phyloP scores from a whole-genome alignment of 2,329 filamentous ascomycete genomes.

The Colletotrichum neosansevieriae region DNA sequence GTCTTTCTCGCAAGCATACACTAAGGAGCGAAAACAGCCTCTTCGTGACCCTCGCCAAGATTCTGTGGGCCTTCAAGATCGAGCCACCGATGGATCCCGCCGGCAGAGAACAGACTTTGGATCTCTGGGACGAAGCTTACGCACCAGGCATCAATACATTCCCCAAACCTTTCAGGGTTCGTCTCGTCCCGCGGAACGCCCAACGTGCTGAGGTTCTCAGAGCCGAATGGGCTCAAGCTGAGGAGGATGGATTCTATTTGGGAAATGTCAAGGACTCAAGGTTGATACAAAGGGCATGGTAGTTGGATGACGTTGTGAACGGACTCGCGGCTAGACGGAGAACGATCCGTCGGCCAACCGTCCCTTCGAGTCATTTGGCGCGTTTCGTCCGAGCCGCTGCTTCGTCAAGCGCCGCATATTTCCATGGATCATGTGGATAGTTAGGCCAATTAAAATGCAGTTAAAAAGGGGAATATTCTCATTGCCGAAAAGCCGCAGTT shows the following conservation, averaged over 20 bases:
- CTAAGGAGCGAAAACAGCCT: slow-evolving; percentile 64
- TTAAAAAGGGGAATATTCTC: neutral
- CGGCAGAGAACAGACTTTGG: neutral
- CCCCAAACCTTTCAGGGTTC: slow-evolving; percentile 1
- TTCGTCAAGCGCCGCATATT: neutral
- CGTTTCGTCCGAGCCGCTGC: slow-evolving; percentile 2
- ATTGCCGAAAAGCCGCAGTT: slow-evolving; percentile 7
- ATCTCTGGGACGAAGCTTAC: neutral
- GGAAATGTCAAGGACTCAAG: too few species aligned
- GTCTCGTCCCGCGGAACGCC: slow-evolving; percentile 12
- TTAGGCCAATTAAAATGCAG: slow-evolving; percentile 4
- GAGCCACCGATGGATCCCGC: slow-evolving; percentile 35
- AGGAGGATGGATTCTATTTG: too few species aligned
- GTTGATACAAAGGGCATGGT: neutral
- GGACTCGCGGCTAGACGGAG: neutral
- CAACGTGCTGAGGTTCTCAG: slow-evolving; percentile 1
- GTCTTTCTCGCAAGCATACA: too few species aligned
- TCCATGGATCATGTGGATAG: neutral
- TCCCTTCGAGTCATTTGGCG: neutral
- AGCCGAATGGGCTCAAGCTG: too few species aligned
- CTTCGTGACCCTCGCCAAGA: slow-evolving; percentile 57
- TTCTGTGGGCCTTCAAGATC: slow-evolving; percentile 66
- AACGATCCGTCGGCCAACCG: too few species aligned
- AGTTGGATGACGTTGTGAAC: slow-evolving; percentile 9
- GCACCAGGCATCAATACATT: slow-evolving; percentile 7